Base-by-base conservation (phyloP, 2,329 filamentous ascomycete genomes). In the Pyrenophora seminiperda region DNA sequence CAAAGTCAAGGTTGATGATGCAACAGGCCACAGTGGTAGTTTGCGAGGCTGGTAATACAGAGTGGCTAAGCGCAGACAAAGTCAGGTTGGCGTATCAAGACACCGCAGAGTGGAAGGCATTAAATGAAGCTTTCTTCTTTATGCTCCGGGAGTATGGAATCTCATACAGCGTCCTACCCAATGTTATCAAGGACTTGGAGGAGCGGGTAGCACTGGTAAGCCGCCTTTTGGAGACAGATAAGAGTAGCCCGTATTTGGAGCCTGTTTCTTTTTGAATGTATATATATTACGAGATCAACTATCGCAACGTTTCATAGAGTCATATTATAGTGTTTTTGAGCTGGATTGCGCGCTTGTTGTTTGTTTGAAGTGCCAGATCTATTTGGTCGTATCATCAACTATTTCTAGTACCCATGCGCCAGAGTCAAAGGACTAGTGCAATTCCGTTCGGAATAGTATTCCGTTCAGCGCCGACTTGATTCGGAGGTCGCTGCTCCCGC, bases 11-110 rank as follows among this genome's bases (percentile, higher is more conserved):
- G 29, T 22, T 31, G 6, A 41, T 17, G 32, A 41, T 41, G 40
- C 18, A 41, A 33, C 17, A 17, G 6, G 40, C 40, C n/a, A 41
- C 40, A 33, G 40, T 41, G 29, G 19, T 41, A 41, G 40, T 41
- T 33, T 41, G 40, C 40, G 40, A 41, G 29, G 40, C 40, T 41
- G 40, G 40, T 22, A 41, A 41, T 36, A 19, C 17, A 36, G 33
- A 36, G 15, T 36, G 33, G 33, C 7, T 36, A 19, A 36, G 33
- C 9, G 33, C 17, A 36, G 17, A 36, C 33, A 18, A 36, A 13
- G 33, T 36, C 10, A 36, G 33, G 33, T 20, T 36, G 17, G 33
- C 33, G 3, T 36, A 36, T 36, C 33, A 20, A 36, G 33, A 36
- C 20, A 20, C 33, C 4, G 17, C 17, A 36, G 33, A 36, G 33